phyloP scores from a whole-genome alignment of 2,329 filamentous ascomycete species.

The Alternaria burnsii region DNA sequence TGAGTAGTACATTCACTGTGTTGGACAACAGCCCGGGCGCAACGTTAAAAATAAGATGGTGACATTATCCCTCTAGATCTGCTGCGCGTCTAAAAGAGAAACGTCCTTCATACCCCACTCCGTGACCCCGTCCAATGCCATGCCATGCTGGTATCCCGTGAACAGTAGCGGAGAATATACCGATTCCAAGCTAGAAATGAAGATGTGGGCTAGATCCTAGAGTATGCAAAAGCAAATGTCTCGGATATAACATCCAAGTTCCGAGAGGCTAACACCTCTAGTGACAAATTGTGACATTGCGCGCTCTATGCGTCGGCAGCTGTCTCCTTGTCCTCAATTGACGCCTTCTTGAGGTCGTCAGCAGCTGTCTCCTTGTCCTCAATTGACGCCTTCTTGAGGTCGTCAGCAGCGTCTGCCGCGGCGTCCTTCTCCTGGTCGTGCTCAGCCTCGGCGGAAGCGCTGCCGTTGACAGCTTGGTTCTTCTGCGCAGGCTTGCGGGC shows the following conservation, averaged over 20 bases:
- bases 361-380: conserved; percentile 63
- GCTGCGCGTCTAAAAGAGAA: conserved; percentile 28
- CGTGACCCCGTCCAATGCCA: conserved; percentile 29
- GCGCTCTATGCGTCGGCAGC: conserved; percentile 35
- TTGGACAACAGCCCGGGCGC: neutral
- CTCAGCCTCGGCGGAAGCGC: conserved; percentile 62
- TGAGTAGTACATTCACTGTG: neutral
- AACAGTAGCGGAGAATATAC: conserved; percentile 24
- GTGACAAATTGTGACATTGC: conserved; percentile 5
- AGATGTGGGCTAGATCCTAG: conserved; percentile 27
- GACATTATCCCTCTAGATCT: conserved; percentile 33
- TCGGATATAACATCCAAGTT: conserved; percentile 29
- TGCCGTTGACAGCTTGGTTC: conserved; percentile 62
- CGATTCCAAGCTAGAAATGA: conserved; percentile 28
- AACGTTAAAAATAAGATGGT: conserved; percentile 20
- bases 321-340: conserved; percentile 62
- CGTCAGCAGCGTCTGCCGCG: conserved; percentile 65
- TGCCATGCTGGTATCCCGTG: conserved; percentile 31
- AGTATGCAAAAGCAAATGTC: conserved; percentile 23
- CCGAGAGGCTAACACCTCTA: conserved; percentile 16
- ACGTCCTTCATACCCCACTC: conserved; percentile 23
- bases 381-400: conserved; percentile 67
- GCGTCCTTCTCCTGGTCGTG: conserved; percentile 66
- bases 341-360: conserved; percentile 68
- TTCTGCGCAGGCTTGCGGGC: conserved; percentile 63